Percentiles rank a stretch among this genome's conserved stretches.
Evolutionary conservation across 306 rosid species (phyloP).

Genomic region (Cucurbita moschata): DNA sequence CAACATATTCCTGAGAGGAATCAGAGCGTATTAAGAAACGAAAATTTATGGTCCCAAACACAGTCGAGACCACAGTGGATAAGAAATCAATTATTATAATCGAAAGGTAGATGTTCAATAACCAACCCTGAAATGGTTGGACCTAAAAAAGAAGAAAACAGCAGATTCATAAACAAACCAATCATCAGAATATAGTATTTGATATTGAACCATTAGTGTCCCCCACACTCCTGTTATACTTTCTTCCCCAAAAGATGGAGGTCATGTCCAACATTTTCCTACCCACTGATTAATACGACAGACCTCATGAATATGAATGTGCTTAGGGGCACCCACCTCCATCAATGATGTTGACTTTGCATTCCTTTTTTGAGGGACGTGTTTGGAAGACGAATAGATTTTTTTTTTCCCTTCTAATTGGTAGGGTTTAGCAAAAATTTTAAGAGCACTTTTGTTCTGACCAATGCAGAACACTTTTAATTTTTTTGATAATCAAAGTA

Average conservation of each 20-base stretch:
- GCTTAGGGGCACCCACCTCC: background rate
- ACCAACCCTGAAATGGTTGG: too few relatives aligned
- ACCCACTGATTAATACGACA: background rate
- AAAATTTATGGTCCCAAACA: background rate
- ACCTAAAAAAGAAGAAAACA: too few relatives aligned
- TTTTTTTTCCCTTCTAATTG: background rate
- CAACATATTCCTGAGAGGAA: slow-evolving; percentile 65
- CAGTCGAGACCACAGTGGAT: background rate
- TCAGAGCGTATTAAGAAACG: background rate
- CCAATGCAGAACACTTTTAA: background rate
- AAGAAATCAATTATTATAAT: too few relatives aligned
- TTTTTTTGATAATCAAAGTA: background rate
- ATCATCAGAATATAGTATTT: background rate
- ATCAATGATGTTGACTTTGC: background rate
- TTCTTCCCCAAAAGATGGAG: background rate
- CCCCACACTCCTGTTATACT: background rate
- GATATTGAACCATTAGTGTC: background rate
- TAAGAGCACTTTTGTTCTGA: background rate
- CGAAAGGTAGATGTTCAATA: too few relatives aligned
- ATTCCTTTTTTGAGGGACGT: background rate
- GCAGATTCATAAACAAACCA: background rate
- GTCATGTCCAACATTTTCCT: slow-evolving; percentile 4
- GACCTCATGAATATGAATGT: background rate
- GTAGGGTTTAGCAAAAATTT: background rate
- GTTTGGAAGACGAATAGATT: background rate